Evolutionary conservation across 345 rosid species (phyloP).

Genomic region (Sisymbrium irio): DNA sequence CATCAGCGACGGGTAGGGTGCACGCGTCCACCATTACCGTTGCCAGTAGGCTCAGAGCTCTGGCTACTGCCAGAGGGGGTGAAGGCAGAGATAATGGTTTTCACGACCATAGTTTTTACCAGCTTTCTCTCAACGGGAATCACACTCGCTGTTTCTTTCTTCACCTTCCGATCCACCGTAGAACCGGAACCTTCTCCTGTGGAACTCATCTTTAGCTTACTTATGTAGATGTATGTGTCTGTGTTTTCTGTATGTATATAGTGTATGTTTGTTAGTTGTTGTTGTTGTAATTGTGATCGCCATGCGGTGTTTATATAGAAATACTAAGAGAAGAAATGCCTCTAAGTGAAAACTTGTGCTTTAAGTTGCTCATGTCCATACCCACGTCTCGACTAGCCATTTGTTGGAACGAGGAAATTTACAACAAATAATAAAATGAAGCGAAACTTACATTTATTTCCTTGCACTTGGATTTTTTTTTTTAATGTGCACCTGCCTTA

Average conservation of each 20-base stretch:
- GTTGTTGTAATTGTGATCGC: background rate
- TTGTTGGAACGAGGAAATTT: background rate
- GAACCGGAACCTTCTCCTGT: conserved; percentile 10
- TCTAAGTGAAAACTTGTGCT: background rate
- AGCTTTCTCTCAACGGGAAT: conserved; percentile 27
- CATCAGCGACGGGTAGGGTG: conserved; percentile 11
- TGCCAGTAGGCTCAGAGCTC: conserved; percentile 1
- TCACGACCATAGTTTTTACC: conserved; percentile 26
- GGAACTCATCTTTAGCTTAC: conserved; percentile 19
- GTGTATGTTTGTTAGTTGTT: background rate
- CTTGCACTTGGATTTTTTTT: background rate
- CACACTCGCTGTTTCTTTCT: conserved; percentile 32
- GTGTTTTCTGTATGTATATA: background rate
- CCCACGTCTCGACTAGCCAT: background rate
- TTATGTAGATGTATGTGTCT: background rate
- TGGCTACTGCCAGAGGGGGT: conserved; percentile 8
- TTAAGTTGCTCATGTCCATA: background rate
- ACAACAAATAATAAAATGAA: background rate
- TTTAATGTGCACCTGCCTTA: too few species aligned
- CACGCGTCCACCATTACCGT: conserved; percentile 1
- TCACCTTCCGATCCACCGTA: background rate
- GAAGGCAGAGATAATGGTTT: conserved; percentile 23
- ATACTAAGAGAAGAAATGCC: background rate
- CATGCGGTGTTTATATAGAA: background rate
- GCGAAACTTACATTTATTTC: background rate